Conservation (phyloP, 1,284 basidiomycete genomes). For the Gymnopus androsaceus region DNA sequence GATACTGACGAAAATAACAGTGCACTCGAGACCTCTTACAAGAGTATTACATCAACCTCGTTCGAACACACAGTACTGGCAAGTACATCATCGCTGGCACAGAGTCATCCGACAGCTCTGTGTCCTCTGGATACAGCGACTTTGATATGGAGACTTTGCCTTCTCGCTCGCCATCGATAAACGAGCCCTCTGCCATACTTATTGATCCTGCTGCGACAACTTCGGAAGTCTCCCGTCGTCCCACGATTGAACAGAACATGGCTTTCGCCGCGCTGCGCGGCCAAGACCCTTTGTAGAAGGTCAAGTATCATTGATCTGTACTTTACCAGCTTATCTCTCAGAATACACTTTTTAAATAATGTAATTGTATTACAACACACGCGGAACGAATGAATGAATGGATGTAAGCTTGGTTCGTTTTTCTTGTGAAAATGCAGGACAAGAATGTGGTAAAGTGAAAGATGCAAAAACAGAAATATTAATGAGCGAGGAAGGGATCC, state of each 20-base stretch:
- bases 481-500: slow-evolving; percentile 2
- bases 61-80: slow-evolving; percentile 70
- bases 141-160: slow-evolving; percentile 52
- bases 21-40: slow-evolving; percentile 80
- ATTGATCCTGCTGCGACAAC: slow-evolving; percentile 47
- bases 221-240: slow-evolving; percentile 50
- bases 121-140: slow-evolving; percentile 53
- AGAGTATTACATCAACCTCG: slow-evolving; percentile 83
- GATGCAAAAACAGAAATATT: background rate
- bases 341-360: slow-evolving; percentile 21
- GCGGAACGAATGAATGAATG: slow-evolving; percentile 15
- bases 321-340: background rate
- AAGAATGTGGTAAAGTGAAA: background rate
- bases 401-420: background rate
- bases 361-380: slow-evolving; percentile 25
- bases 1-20: slow-evolving; percentile 37
- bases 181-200: slow-evolving; percentile 39
- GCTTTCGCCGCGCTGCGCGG: slow-evolving; percentile 71
- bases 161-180: slow-evolving; percentile 49
- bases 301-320: slow-evolving; percentile 8
- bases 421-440: background rate
- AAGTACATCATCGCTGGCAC: slow-evolving; percentile 56
- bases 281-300: slow-evolving; percentile 33
- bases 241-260: slow-evolving; percentile 80
- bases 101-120: slow-evolving; percentile 38